Base-by-base conservation (phyloP, 257 asterid genomes). In the Scutellaria baicalensis region DNA sequence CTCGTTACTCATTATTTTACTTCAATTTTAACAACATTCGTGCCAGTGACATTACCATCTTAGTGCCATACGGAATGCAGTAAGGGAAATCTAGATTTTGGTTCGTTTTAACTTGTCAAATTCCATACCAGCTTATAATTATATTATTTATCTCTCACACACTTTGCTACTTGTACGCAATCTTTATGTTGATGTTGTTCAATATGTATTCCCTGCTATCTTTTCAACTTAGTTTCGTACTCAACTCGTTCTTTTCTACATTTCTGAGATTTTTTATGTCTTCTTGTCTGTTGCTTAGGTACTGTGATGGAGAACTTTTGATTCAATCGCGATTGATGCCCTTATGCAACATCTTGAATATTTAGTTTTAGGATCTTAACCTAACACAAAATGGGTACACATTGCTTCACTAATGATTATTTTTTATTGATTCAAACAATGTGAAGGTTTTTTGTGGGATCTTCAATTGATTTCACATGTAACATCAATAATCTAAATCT, bases 231-330 rank as follows among this genome's bases (percentile, higher is more conserved):
- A 48, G 61, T 40, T 49, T 17, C 44, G 5, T 59, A 44, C 33
- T 72, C 2, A 40, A 31, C 64, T 23, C 42, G 12, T 68, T 48
- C 43, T 68, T 38, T 44, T 55, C 12, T 16, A 58, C 75, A 31
- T 16, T 8, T 68, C 73, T 31, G 48, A 44, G 38, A 21, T 52
- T 52, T 43, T 74, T 35, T 54, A 64, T 36, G 9, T 33, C 36
- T 40, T 75, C 56, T 38, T 70, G 27, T 44, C n/a, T 23, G 39
- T 38, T 55, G 33, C 43, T 68, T 78, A 80, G 81, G 74, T 72
- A 57, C n/a, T n/a, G n/a, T n/a, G n/a, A n/a, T 69, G 74, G 69
- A 69, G 56, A 43, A 58, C 17, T 38, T 35, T 33, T 23, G 40
- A 44, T 47, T 73, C 52, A 8, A 38, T 67, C 38, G 21, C 38